Evolutionary conservation across 768 basidiomycete species (phyloP), one percentile per base, ranked within the genome.

Genomic region (Suillus tomentosus): DNA sequence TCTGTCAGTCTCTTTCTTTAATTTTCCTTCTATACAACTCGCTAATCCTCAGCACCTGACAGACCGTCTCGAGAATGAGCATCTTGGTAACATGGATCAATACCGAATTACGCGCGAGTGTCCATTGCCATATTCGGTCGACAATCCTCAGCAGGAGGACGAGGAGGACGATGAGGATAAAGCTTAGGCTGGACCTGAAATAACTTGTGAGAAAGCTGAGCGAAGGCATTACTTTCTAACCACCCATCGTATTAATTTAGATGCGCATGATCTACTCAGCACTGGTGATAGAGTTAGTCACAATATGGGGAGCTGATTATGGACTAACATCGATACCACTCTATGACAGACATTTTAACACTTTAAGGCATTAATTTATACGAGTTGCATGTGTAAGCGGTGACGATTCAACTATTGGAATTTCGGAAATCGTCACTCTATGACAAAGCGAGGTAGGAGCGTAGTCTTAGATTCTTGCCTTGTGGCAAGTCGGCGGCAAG

Each of bases 81-180:
- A 97, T 67, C 78, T 96, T 34, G 92, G 92, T 80, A 97, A 97
- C 74, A 86, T 92, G 75, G 93, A 94, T 82, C 94, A 95, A 69
- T 96, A 94, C 74, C 92, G 95, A 27, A 87, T 92, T 50, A 94
- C 91, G 2, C 82, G 89, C 31, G 94, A 97, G 70, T 87, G 94
- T 15, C 91, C 93, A 0, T 76, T 97, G 40, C 94, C 94, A 2
- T 96, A 96, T 74, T 72, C 78, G 2, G 78, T 88, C 61, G 84
- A 88, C 54, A 63, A 67, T 37, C 70, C 67, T 5, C 71, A 78
- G 54, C 74, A 78, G 40, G 81, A 77, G 53, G 79, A 77, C 39
- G 83, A 81, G 27, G 82, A 83, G 17, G 82, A 79, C 5, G 78
- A 77, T 13, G 82, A 84, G 17, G 79, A 77, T 0, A 77, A 79